Base-by-base conservation (phyloP, 2,329 filamentous ascomycete genomes). In the Ustulina deusta region DNA sequence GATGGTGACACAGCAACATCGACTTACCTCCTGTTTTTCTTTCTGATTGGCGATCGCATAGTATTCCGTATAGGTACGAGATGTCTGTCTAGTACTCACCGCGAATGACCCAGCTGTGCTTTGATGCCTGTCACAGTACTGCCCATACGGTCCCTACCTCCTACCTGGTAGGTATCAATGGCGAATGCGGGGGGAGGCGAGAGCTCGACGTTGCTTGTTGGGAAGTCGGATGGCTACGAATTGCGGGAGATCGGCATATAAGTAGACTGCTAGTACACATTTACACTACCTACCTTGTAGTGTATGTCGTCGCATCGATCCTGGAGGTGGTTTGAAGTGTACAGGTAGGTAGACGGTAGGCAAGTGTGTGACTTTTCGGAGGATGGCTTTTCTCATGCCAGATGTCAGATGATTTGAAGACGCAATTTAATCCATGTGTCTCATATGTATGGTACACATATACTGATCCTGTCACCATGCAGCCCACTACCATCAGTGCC, bases 191-290 rank as follows among this genome's bases (percentile, higher is more conserved):
- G 52, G 58, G 62, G 32, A 27, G 63, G 44, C 51, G 55, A 51
- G 1, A 20, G n/a, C 34, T 22, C 44, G 55, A 57, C 58, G 51
- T 51, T 56, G 63, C 57, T 49, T 38, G 7, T 51, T 20, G 34
- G 38, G 51, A 63, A 51, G 34, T 44, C 20, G 10, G 42, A 27
- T 46, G 32, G 34, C 65, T 22, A 42, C 36, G 25, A 55, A 34
- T 49, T 42, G 57, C 66, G 66, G 66, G 66, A 69, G 66, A 69
- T 65, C 66, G 61, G 22, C 62, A 69, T 62, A 69, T 48, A 63
- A 60, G 36, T 38, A 58, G 13, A 7, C 25, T 59, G 20, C 34
- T 68, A 46, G 36, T 15, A 40, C 25, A 11, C n/a, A n/a, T n/a
- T 1, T 25, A 46, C 10, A 48, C 3, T 40, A n/a, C n/a, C n/a